Conservation (phyloP, 768 basidiomycete species). For the Amanita rubescens region DNA sequence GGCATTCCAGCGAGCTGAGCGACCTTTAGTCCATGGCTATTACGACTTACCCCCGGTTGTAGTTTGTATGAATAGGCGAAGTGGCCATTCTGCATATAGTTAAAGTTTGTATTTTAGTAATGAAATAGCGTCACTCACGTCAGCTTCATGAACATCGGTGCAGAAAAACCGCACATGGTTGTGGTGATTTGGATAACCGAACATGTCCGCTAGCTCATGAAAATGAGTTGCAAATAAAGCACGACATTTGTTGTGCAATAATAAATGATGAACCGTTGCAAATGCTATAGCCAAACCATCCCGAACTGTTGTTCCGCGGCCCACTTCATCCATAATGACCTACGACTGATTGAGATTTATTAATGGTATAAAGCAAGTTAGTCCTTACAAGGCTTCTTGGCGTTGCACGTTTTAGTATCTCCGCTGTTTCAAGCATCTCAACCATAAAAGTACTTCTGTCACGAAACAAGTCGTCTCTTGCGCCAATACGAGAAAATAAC, state of each 20-base stretch:
- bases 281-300: slow-evolving; percentile 95
- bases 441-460: slow-evolving; percentile 98
- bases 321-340: slow-evolving; percentile 99
- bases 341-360: slow-evolving; percentile 20
- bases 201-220: slow-evolving; percentile 84
- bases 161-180: slow-evolving; percentile 75
- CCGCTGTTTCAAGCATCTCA: slow-evolving; percentile 93
- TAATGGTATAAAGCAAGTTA: neutral
- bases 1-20: slow-evolving; percentile 87
- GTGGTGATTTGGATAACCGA: slow-evolving; percentile 52
- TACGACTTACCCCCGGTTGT: slow-evolving; percentile 75
- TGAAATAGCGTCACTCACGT: slow-evolving; percentile 36
- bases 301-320: slow-evolving; percentile 85
- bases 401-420: slow-evolving; percentile 83
- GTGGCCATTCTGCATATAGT: slow-evolving; percentile 48
- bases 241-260: slow-evolving; percentile 63
- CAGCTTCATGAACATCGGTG: slow-evolving; percentile 75
- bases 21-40: slow-evolving; percentile 89
- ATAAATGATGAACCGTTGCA: slow-evolving; percentile 78
- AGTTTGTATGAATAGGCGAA: slow-evolving; percentile 84
- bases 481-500: slow-evolving; percentile 91
- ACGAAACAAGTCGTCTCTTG: slow-evolving; percentile 89
- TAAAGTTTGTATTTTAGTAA: neutral
- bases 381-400: slow-evolving; percentile 66
- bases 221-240: slow-evolving; percentile 99